phyloP scores from a whole-genome alignment of 1,284 basidiomycete genomes.

The Fomitopsis betulina region DNA sequence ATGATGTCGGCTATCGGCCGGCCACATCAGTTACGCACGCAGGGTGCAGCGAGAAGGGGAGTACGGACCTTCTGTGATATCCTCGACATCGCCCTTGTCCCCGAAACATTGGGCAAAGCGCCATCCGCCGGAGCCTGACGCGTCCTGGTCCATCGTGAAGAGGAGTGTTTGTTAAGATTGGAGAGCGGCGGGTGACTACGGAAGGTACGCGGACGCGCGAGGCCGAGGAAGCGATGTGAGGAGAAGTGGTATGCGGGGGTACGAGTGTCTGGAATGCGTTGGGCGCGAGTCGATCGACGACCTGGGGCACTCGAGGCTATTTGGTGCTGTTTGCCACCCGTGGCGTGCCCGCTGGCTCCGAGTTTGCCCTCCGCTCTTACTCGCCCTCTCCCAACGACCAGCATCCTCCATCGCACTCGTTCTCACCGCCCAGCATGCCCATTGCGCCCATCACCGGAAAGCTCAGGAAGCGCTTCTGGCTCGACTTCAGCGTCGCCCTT shows the following conservation, averaged over 20 bases:
- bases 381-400: constrained; percentile 11
- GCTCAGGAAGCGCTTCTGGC: constrained; percentile 84
- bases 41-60: constrained; percentile 14
- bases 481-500: constrained; percentile 67
- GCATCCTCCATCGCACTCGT: constrained; percentile 12
- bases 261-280: neutral
- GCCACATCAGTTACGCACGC: constrained; percentile 16
- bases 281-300: constrained; percentile 14
- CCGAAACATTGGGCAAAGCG: constrained; percentile 99
- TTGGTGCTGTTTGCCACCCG: constrained; percentile 23
- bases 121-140: constrained; percentile 86
- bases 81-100: constrained; percentile 98
- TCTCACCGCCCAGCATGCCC: constrained; percentile 42
- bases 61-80: constrained; percentile 92
- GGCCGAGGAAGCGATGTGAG: neutral
- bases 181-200: neutral
- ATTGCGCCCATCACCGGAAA: constrained; percentile 86
- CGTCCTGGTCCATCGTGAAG: constrained; percentile 72
- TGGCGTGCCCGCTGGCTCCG: constrained; percentile 14
- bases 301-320: constrained; percentile 16
- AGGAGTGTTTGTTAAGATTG: constrained; percentile 16
- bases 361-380: constrained; percentile 15
- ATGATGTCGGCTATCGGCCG: constrained; percentile 86
- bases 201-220: constrained; percentile 7
- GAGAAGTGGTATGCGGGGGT: neutral